A percentile compares a stretch with the other conserved stretches of the same genome.
Evolutionary conservation across 768 basidiomycete genomes (phyloP).

Genomic region (Holtermannia corniformis): DNA sequence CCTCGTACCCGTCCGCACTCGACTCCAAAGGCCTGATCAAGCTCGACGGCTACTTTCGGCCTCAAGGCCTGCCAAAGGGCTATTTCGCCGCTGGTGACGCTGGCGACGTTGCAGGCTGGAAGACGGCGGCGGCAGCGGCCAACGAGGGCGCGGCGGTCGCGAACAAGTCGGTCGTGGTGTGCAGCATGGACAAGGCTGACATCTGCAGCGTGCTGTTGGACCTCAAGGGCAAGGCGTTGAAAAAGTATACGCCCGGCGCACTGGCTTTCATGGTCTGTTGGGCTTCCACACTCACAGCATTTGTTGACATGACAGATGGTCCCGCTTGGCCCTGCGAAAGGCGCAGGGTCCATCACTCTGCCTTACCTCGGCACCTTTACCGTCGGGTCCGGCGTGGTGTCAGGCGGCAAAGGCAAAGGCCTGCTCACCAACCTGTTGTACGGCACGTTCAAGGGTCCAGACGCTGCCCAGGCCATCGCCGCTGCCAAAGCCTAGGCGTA

Average conservation of each 20-base stretch:
- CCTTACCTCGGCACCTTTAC: slow-evolving; percentile 78
- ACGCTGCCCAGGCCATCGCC: background rate
- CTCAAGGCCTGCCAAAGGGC: slow-evolving; percentile 2
- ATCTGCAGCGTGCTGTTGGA: slow-evolving; percentile 18
- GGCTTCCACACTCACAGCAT: slow-evolving; percentile 30
- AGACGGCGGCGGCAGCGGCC: slow-evolving; percentile 19
- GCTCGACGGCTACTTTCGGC: slow-evolving; percentile 19
- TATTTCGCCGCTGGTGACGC: slow-evolving; percentile 37
- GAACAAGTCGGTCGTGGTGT: slow-evolving; percentile 14
- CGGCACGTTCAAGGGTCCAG: slow-evolving; percentile 53
- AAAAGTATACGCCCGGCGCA: slow-evolving; percentile 48
- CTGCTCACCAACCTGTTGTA: slow-evolving; percentile 70
- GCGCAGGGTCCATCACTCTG: slow-evolving; percentile 15
- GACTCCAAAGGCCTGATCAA: slow-evolving; percentile 13
- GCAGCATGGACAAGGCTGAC: background rate
- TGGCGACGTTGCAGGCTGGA: slow-evolving; percentile 28
- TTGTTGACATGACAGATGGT: slow-evolving; percentile 7
- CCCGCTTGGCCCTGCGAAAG: slow-evolving; percentile 17
- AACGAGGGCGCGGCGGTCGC: slow-evolving; percentile 9
- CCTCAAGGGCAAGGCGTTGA: slow-evolving; percentile 13
- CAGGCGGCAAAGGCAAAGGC: slow-evolving; percentile 76
- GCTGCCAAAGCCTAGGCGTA: background rate
- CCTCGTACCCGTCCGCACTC: slow-evolving; percentile 24
- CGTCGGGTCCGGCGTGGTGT: slow-evolving; percentile 88
- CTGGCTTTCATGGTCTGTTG: slow-evolving; percentile 67